phyloP scores from a whole-genome alignment of 495 filamentous ascomycete species.

The Neurospora tetraspora region DNA sequence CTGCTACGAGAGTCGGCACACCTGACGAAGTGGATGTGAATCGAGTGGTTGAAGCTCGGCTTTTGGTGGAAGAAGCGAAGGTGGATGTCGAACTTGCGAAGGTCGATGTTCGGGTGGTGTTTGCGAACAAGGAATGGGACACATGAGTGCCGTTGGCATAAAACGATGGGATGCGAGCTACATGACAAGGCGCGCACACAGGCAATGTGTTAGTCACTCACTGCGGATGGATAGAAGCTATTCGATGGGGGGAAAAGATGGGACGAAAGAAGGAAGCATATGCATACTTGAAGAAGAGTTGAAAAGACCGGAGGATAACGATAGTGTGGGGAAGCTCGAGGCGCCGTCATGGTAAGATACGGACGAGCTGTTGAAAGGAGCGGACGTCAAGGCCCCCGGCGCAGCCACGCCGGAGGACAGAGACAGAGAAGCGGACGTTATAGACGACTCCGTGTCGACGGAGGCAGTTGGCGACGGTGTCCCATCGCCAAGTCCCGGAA shows the following conservation, averaged over 20 bases:
- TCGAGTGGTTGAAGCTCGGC: constrained; percentile 6
- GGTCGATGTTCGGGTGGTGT: constrained; percentile 21
- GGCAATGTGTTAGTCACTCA: constrained; percentile 5
- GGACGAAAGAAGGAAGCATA: neutral
- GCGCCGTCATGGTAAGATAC: neutral
- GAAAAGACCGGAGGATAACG: constrained; percentile 17
- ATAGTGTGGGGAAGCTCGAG: constrained; percentile 29
- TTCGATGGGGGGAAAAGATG: neutral
- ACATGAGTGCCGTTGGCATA: constrained; percentile 28
- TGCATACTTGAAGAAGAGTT: constrained; percentile 35
- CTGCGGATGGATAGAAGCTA: neutral
- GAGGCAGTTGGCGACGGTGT: constrained; percentile 17
- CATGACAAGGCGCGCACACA: neutral
- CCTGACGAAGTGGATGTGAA: constrained; percentile 8
- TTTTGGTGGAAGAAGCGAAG: constrained; percentile 12
- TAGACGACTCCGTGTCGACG: constrained; percentile 6
- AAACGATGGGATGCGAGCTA: constrained; percentile 27
- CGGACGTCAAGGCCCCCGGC: constrained; percentile 32
- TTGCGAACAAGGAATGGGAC: constrained; percentile 18
- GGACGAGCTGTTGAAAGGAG: constrained; percentile 36
- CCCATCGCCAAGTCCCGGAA: constrained; percentile 11
- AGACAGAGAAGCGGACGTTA: constrained; percentile 8
- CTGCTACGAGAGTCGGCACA: constrained; percentile 1
- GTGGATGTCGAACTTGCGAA: constrained; percentile 14
- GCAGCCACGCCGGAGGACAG: constrained; percentile 3